phyloP scores from a whole-genome alignment of 192 early-diverging fungal species.

The Lunasporangiospora selenospora region DNA sequence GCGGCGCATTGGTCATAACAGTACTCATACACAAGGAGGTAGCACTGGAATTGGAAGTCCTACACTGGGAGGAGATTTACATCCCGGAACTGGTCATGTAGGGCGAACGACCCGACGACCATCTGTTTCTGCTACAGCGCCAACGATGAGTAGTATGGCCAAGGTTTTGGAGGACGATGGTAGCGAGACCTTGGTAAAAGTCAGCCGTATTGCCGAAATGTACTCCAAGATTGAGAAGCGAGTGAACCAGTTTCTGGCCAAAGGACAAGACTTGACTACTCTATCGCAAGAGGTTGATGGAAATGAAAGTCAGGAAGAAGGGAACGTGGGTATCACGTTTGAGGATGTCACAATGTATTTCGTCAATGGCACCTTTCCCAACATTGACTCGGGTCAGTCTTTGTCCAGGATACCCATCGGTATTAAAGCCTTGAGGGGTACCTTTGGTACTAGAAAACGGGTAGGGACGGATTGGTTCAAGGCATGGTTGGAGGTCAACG shows the following conservation, averaged over 20 bases:
- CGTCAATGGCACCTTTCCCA: conserved; percentile 3
- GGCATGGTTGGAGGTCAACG: conserved; percentile 24
- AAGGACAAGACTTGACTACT: neutral
- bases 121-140: no score
- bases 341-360: conserved; percentile 24
- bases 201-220: conserved; percentile 23
- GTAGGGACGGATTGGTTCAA: conserved; percentile 23
- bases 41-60: no score
- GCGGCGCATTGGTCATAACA: conserved; percentile 8
- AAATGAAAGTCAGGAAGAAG: neutral
- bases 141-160: conserved; percentile 1
- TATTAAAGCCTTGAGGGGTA: neutral
- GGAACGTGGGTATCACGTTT: neutral
- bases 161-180: conserved; percentile 31
- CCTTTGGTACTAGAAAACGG: neutral
- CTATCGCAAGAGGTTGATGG: neutral
- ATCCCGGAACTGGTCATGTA: no score
- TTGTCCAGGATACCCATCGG: neutral
- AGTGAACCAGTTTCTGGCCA: conserved; percentile 19
- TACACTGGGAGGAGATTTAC: no score
- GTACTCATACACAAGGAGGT: no score
- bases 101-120: no score
- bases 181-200: conserved; percentile 32
- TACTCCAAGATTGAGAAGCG: conserved; percentile 24
- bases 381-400: neutral